Percentiles rank a stretch among this genome's conserved stretches.
Conservation (phyloP, 371 early-diverging fungal species). For the Blakeslea trispora region DNA sequence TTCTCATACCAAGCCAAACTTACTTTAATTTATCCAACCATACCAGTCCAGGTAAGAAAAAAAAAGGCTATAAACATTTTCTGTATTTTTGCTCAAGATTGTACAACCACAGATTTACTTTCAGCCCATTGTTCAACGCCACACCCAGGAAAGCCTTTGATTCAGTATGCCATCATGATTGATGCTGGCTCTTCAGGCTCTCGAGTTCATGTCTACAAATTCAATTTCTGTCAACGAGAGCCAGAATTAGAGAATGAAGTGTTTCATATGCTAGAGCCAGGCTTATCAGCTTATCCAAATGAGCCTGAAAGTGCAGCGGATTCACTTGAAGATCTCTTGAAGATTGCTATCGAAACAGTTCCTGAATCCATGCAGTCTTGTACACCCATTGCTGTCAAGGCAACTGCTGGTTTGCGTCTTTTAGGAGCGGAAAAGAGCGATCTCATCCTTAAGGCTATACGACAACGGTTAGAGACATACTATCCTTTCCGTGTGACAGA, state of each 20-base stretch:
- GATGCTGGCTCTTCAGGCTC: slow-evolving; percentile 98
- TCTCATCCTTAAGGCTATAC: slow-evolving; percentile 74
- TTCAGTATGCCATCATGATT: slow-evolving; percentile 77
- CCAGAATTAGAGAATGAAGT: slow-evolving; percentile 79
- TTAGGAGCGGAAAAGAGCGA: slow-evolving; percentile 68
- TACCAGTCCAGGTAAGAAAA: not conserved
- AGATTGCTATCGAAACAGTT: slow-evolving; percentile 73
- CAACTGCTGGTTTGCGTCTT: slow-evolving; percentile 92
- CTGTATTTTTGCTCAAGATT: slow-evolving; percentile 5
- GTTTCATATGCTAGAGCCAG: slow-evolving; percentile 85
- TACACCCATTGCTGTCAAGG: slow-evolving; percentile 94
- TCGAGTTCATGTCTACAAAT: slow-evolving; percentile 92
- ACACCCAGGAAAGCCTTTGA: slow-evolving; percentile 58
- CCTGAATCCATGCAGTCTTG: slow-evolving; percentile 62
- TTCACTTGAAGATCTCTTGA: slow-evolving; percentile 79
- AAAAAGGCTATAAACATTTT: slow-evolving; percentile 2
- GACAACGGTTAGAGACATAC: slow-evolving; percentile 58
- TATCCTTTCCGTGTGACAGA: slow-evolving; percentile 84
- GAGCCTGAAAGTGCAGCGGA: slow-evolving; percentile 79
- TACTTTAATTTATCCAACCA: not conserved
- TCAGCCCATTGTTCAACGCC: slow-evolving; percentile 70
- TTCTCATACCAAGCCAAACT: slow-evolving; percentile 2
- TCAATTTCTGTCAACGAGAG: slow-evolving; percentile 81
- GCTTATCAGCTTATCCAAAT: slow-evolving; percentile 72
- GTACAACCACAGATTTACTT: slow-evolving; percentile 14